Base-by-base conservation (phyloP, 2,329 filamentous ascomycete genomes). In the Pseudohalonectria lignicola region DNA sequence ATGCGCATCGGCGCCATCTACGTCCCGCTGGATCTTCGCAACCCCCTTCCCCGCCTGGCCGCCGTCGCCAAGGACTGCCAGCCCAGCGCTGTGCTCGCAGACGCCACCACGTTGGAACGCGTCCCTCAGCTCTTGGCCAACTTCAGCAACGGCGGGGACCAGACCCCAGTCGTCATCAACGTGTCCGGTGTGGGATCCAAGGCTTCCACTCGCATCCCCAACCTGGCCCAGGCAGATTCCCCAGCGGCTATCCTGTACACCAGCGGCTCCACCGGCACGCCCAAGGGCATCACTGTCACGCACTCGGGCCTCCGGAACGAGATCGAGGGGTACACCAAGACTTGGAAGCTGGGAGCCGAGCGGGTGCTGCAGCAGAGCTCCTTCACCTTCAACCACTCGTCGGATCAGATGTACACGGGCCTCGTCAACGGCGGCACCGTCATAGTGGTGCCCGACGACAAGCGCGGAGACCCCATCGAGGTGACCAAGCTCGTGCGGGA, bases 281-380 rank as follows among this genome's bases (percentile, higher is more conserved):
- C 66, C 2, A 69, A 69, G 47, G 63, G 63, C 4, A 55, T 67
- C 15, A 31, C 53, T 1, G 41, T 64, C 9, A 41, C 31, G 1
- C 57, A 63, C 36, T 36, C 32, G 4, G 49, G 43, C 16, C 40
- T 64, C 3, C 29, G 44, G 3, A 58, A 57, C 40, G 41, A 48
- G 16, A 41, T 55, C 5, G 54, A 54, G 31, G 45, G 44, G 12
- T 43, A 41, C 10, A 43, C 43, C 5, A 39, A 44, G 1, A 36
- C 56, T 0, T 44, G 45, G 0, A 41, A 44, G 9, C 25, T 37
- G 15, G 42, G 41, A 32, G 8, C 28, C 8, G 54, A 58, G 13
- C 39, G 38, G 1, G 43, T 58, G 7, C 48, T 62, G 4, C 55
- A 60, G 32, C 55, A 62, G 34, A 55, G 47, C 35, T 65, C 5